Conservation (phyloP, 1,284 basidiomycete species). For the Phylloporus sp. region DNA sequence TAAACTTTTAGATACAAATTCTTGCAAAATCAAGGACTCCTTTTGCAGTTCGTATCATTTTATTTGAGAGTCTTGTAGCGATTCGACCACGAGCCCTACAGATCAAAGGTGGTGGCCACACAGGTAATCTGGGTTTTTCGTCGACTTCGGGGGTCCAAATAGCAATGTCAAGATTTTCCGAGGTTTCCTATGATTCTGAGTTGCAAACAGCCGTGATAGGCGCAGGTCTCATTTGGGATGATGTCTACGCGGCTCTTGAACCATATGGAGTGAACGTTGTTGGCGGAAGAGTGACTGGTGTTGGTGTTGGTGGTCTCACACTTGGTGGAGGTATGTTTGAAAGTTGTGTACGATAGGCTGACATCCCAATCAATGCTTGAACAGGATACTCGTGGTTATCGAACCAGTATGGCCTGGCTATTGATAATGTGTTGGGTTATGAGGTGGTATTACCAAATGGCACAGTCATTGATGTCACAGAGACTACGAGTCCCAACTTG, state of each 20-base stretch:
- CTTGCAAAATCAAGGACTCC: slow-evolving; percentile 4
- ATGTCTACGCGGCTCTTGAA: slow-evolving; percentile 51
- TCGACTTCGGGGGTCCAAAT: slow-evolving; percentile 42
- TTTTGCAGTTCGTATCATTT: slow-evolving; percentile 11
- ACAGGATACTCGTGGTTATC: slow-evolving; percentile 26
- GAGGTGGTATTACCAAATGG: slow-evolving; percentile 62
- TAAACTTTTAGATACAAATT: slow-evolving; percentile 12
- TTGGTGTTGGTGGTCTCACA: slow-evolving; percentile 51
- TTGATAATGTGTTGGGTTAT: slow-evolving; percentile 56
- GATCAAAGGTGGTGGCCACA: slow-evolving; percentile 56
- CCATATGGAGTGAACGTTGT: slow-evolving; percentile 52
- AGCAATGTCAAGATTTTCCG: slow-evolving; percentile 16
- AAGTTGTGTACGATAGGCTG: slow-evolving; percentile 49
- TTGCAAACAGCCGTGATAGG: slow-evolving; percentile 54
- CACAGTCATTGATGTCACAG: slow-evolving; percentile 47
- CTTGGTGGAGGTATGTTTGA: slow-evolving; percentile 43
- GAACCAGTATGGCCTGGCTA: slow-evolving; percentile 54
- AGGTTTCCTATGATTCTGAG: slow-evolving; percentile 28
- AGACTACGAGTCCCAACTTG: slow-evolving; percentile 45
- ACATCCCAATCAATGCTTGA: background rate
- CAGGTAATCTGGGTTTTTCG: slow-evolving; percentile 20
- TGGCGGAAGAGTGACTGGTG: slow-evolving; percentile 51
- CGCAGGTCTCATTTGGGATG: slow-evolving; percentile 54
- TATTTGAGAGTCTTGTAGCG: background rate
- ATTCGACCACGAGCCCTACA: background rate